These are phyloP conservation scores for Clarireedia paspali DNA, from an alignment of 2,329 filamentous ascomycete genomes.

Conservation along the genomic window DNA sequence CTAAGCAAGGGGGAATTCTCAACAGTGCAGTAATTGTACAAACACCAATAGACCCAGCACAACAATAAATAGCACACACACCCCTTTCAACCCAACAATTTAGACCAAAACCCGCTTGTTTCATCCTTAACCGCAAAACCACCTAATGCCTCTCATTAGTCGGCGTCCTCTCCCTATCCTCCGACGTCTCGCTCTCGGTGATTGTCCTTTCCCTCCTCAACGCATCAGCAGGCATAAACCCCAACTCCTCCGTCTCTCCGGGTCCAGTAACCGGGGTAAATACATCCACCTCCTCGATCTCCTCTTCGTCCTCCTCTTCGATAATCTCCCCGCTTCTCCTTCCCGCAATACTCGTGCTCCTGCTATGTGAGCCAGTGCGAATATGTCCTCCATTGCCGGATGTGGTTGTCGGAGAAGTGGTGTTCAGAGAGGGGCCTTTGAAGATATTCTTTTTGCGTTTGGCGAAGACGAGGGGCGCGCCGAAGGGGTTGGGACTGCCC, in stretches of 20 bases:
- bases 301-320: constrained; percentile 13
- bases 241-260: constrained; percentile 25
- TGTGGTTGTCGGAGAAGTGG: constrained; percentile 14
- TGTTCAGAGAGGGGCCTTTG: constrained; percentile 66
- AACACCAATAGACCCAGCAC: no score
- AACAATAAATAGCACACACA: not conserved
- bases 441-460: constrained; percentile 76
- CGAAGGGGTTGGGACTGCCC: constrained; percentile 41
- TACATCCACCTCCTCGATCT: constrained; percentile 33
- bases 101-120: not conserved
- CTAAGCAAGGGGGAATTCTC: no score
- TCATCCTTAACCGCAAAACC: not conserved
- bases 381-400: constrained; percentile 22
- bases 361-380: constrained; percentile 34
- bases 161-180: constrained; percentile 8
- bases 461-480: constrained; percentile 63
- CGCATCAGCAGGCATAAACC: constrained; percentile 16
- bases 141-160: constrained; percentile 2
- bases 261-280: constrained; percentile 42
- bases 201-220: not conserved
- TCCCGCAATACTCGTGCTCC: constrained; percentile 56
- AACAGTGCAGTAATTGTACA: no score
- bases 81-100: not conserved
- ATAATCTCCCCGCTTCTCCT: constrained; percentile 67
- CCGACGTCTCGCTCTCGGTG: not conserved